Evolutionary conservation across 2,329 filamentous ascomycete genomes (phyloP).

Genomic region (Raffaelea albimanens): DNA sequence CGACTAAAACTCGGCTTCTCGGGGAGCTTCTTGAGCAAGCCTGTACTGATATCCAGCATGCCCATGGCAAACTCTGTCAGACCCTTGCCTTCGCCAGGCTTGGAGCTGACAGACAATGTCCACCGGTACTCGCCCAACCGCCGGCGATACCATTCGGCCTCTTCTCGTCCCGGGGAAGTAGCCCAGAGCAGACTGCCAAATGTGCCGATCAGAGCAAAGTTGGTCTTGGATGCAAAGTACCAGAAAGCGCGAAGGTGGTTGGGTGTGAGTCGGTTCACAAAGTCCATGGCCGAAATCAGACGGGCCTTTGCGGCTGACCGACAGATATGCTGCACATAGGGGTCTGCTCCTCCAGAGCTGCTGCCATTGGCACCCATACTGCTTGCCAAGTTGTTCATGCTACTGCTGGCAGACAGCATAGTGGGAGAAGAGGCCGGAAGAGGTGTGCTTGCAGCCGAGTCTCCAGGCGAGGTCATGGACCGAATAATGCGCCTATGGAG

Average conservation of each 20-base stretch:
- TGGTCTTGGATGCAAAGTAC: conserved; percentile 33
- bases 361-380: too few species aligned
- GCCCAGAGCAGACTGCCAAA: conserved; percentile 32
- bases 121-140: conserved; percentile 30
- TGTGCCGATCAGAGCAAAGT: conserved; percentile 31
- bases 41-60: conserved; percentile 64
- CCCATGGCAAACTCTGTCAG: conserved; percentile 65
- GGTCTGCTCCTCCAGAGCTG: conserved; percentile 43
- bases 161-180: conserved; percentile 24
- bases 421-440: conserved; percentile 24
- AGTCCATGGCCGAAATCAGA: conserved; percentile 28
- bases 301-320: conserved; percentile 29
- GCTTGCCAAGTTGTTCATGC: conserved; percentile 5
- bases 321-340: conserved; percentile 74
- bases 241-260: conserved; percentile 36
- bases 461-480: too few species aligned
- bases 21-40: conserved; percentile 58
- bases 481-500: conserved; percentile 40
- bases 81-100: conserved; percentile 49
- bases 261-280: conserved; percentile 31
- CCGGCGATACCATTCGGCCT: conserved; percentile 29
- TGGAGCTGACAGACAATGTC: conserved; percentile 67
- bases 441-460: too few species aligned
- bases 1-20: conserved; percentile 60
- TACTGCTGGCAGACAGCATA: conserved; percentile 18